Evolutionary conservation across 345 rosid species (phyloP), one percentile per base, ranked within the genome.

Genomic region (Draba incana): DNA sequence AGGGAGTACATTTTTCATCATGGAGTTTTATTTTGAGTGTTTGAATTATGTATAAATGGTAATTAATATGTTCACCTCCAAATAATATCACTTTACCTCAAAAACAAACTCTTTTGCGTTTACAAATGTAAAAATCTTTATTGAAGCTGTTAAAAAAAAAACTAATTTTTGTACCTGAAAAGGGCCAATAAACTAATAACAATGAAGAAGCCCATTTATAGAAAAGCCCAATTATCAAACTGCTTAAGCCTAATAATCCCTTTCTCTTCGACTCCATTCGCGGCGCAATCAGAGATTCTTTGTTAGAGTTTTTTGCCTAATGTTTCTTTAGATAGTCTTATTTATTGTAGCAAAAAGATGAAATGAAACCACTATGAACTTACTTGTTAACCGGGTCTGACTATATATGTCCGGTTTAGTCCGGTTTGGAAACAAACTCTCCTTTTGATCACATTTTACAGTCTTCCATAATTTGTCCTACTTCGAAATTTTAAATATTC

Each of bases 391-490:
- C 24, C 8, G 49, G n/a, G 12, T 48, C 6, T 43, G 25, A 7
- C 9, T 59, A 20, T 20, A 20, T 20, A 4, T 20, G 1, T 30
- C 16, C 39, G 14, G 20, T 47, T 39, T 15, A 51, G 27, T 8
- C 38, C 12, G 23, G 42, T 38, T 48, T 48, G 25, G 24, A 44
- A 38, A 11, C 14, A 49, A 25, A 28, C 8, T 9, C 45, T 20
- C 2, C 9, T 14, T 28, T 33, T 37, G 73, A 58, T 43, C 43
- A 5, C 30, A 27, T 6, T 10, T 38, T 28, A 1, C 10, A 12
- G 20, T 68, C 65, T 62, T 57, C 37, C 13, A 16, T 10, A 6
- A 8, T 9, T 37, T 54, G 62, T 45, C 75, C 68, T 70, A 70
- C 68, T 15, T 43, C 0, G 16, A 51, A 60, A 61, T 70, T 30